A percentile compares a stretch with the other conserved stretches of the same genome.
These are phyloP conservation scores for Aeschynomene evenia DNA, from an alignment of 306 rosid species.

Conservation along the genomic window DNA sequence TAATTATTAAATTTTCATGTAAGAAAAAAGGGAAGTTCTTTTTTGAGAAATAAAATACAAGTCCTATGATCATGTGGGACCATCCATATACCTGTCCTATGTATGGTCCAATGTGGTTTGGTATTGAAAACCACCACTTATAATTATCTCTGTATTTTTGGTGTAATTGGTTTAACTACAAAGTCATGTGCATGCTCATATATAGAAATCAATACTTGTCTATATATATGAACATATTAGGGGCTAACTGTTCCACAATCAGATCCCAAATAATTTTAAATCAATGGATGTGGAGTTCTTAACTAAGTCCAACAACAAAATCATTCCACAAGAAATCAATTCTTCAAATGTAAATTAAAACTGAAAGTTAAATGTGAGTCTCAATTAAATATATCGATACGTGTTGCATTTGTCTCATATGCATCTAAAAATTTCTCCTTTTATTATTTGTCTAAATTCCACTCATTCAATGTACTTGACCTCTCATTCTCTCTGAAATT, in stretches of 20 bases:
- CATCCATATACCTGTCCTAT: conserved; percentile 32
- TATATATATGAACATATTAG: conserved; percentile 10
- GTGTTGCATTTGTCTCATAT: too few relatives aligned
- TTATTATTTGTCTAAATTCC: too few relatives aligned
- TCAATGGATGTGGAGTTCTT: neutral
- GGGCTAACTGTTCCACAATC: conserved; percentile 26
- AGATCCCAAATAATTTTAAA: neutral
- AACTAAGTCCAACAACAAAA: neutral
- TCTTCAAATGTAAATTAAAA: neutral
- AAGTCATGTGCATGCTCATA: conserved; percentile 27
- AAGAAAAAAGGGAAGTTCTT: conserved; percentile 29
- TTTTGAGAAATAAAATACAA: conserved; percentile 21
- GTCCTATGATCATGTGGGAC: conserved; percentile 38
- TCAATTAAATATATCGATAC: too few relatives aligned
- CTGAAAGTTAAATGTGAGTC: too few relatives aligned
- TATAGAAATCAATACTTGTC: conserved; percentile 33
- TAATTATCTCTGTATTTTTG: conserved; percentile 25
- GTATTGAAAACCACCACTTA: conserved; percentile 28
- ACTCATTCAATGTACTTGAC: neutral
- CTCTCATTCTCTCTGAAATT: neutral
- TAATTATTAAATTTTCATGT: conserved; percentile 42
- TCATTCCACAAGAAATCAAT: neutral
- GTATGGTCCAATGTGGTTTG: conserved; percentile 40
- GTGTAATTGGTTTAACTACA: conserved; percentile 34
- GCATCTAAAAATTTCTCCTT: too few relatives aligned